Evolutionary conservation across 1,139 yeast genomes (phyloP), one percentile per base, ranked within the genome.

Genomic region (Sugiyamaella xylanicola): DNA sequence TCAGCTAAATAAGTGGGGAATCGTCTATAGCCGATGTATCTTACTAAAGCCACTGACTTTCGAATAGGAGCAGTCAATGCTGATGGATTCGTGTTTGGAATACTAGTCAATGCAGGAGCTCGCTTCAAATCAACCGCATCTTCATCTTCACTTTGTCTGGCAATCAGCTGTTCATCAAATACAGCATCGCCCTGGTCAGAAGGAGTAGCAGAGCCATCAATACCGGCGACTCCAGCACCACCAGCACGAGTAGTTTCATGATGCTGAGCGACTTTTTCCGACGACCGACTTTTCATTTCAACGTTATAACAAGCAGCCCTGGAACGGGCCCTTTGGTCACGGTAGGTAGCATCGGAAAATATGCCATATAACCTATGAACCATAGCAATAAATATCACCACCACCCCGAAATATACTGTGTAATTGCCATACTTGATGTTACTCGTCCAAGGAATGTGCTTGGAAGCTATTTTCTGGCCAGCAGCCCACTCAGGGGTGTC

Each of bases 11-110:
- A 36, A 15, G 61, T 41, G 0, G 85, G 83, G 1, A 81, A 56
- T 59, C 76, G 79, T 59, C 78, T 76, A 64, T 84, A 83, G 0
- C 82, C 78, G 7, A 82, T 52, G 56, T 62, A 77, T 56, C 88
- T 72, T 32, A 74, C 69, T 48, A 78, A 66, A 1, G 85, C 78
- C 61, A 62, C 41, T 7, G 55, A 2, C 21, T 44, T 39, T 21
- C 48, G 32, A 2, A 17, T 40, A 29, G 43, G 49, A 20, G 46
- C 46, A 32, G 45, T 16, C 52, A 21, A 2, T 58, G 57, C 7
- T 57, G 49, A 13, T 22, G 36, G 52, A 27, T 40, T 19, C 39
- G 46, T 40, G 25, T 41, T 48, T 13, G 40, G 46, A 9, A 29
- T 17, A 22, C 11, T 16, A 48, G n/a, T n/a, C 11, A 36, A 20